A percentile compares a stretch with the other conserved stretches of the same genome.
phyloP scores from a whole-genome alignment of 208 protist species.

The Vickermania ingenoplastis region DNA sequence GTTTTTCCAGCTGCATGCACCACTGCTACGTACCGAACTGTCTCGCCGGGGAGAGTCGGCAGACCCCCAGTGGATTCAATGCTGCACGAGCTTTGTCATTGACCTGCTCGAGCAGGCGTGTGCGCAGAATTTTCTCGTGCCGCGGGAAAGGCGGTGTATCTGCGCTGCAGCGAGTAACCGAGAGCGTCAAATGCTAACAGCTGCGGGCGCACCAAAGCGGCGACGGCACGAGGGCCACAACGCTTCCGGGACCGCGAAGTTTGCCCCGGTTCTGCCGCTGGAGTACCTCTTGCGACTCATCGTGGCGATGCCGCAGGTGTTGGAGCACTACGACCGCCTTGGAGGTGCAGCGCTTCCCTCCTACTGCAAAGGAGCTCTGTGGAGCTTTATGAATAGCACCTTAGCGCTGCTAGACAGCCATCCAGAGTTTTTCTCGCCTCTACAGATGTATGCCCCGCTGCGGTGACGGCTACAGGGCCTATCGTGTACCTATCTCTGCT shows the following conservation, averaged over 20 bases:
- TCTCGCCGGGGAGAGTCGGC: slow-evolving; percentile 2
- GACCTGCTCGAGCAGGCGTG: slow-evolving; percentile 73
- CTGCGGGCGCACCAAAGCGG: slow-evolving; percentile 11
- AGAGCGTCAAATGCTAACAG: slow-evolving; percentile 8
- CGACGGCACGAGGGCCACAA: slow-evolving; percentile 9
- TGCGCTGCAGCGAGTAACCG: slow-evolving; percentile 19
- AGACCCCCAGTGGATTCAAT: slow-evolving; percentile 25
- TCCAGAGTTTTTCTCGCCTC: slow-evolving; percentile 20
- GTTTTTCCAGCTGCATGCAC: slow-evolving; percentile 35
- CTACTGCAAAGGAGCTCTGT: slow-evolving; percentile 47
- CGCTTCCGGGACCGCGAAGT: slow-evolving; percentile 13
- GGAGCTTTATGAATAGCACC: slow-evolving; percentile 48
- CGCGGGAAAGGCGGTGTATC: slow-evolving; percentile 31
- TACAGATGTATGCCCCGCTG: slow-evolving; percentile 35
- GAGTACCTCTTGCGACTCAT: slow-evolving; percentile 79
- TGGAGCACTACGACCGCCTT: slow-evolving; percentile 78
- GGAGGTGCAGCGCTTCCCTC: slow-evolving; percentile 42
- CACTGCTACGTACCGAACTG: background rate
- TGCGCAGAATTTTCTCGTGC: slow-evolving; percentile 46
- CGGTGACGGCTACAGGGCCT: slow-evolving; percentile 19
- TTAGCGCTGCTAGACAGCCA: slow-evolving; percentile 33
- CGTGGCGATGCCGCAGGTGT: slow-evolving; percentile 53
- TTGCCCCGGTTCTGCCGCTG: slow-evolving; percentile 48
- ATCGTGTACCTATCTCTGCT: too few relatives aligned
- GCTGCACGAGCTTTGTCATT: slow-evolving; percentile 41